phyloP scores from a whole-genome alignment of 306 rosid species.

The Argentina anserina region DNA sequence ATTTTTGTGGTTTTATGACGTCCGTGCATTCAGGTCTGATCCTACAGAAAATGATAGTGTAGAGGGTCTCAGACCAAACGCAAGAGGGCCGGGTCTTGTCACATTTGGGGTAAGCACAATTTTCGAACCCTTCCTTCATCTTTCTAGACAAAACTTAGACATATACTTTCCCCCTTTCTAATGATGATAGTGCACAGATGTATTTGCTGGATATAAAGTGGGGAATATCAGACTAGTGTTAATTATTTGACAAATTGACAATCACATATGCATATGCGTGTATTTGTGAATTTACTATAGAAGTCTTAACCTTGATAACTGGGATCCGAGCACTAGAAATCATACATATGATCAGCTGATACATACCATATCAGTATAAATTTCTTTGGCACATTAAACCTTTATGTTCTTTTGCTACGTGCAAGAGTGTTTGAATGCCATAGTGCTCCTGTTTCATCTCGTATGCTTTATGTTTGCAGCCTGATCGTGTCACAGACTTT shows the following conservation, averaged over 20 bases:
- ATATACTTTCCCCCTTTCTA: neutral
- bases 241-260: neutral
- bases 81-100: constrained; percentile 99
- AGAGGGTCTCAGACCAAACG: constrained; percentile 99
- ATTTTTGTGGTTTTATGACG: constrained; percentile 14
- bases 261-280: neutral
- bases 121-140: neutral
- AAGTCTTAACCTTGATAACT: neutral
- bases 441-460: neutral
- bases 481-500: constrained; percentile 93
- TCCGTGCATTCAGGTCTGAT: constrained; percentile 76
- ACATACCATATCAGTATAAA: neutral
- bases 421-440: neutral
- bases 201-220: neutral
- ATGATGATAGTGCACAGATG: neutral
- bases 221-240: neutral
- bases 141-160: neutral
- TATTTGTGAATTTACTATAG: neutral
- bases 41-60: constrained; percentile 98
- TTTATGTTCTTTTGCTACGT: neutral
- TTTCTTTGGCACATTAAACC: neutral
- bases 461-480: constrained; percentile 54
- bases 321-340: neutral
- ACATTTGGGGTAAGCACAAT: constrained; percentile 77
- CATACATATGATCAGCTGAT: neutral